A percentile compares a stretch with the other conserved stretches of the same genome.
These are phyloP conservation scores for Metschnikowia vanudenii DNA, from an alignment of 805 yeast genomes.

Conservation along the genomic window DNA sequence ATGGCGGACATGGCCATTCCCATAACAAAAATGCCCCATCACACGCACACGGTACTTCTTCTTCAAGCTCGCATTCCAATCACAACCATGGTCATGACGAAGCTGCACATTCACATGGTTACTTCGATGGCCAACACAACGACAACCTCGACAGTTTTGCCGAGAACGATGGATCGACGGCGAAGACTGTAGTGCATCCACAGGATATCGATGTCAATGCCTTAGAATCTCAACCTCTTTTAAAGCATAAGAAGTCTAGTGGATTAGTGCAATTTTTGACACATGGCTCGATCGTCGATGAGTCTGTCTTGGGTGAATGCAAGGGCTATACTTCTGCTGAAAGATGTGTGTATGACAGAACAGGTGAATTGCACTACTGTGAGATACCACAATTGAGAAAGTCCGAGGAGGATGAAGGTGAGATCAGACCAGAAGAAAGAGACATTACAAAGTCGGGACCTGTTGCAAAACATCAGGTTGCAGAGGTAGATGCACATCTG, in stretches of 20 bases:
- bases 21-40: conserved; percentile 18
- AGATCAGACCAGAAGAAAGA: background rate
- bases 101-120: background rate
- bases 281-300: conserved; percentile 21
- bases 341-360: conserved; percentile 24
- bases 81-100: background rate
- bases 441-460: conserved; percentile 2
- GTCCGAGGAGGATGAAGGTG: conserved; percentile 8
- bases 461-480: background rate
- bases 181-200: background rate
- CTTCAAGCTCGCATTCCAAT: background rate
- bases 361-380: conserved; percentile 34
- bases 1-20: conserved; percentile 12
- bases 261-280: conserved; percentile 29
- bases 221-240: conserved; percentile 12
- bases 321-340: conserved; percentile 49
- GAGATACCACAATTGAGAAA: conserved; percentile 35
- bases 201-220: conserved; percentile 1
- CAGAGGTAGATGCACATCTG: conserved; percentile 7
- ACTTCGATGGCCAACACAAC: conserved; percentile 2
- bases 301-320: conserved; percentile 41
- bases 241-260: conserved; percentile 20
- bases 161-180: background rate
- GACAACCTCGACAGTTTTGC: background rate
- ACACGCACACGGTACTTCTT: conserved; percentile 18